Evolutionary conservation across 2,329 filamentous ascomycete genomes (phyloP).

Genomic region (Colletotrichum truncatum): DNA sequence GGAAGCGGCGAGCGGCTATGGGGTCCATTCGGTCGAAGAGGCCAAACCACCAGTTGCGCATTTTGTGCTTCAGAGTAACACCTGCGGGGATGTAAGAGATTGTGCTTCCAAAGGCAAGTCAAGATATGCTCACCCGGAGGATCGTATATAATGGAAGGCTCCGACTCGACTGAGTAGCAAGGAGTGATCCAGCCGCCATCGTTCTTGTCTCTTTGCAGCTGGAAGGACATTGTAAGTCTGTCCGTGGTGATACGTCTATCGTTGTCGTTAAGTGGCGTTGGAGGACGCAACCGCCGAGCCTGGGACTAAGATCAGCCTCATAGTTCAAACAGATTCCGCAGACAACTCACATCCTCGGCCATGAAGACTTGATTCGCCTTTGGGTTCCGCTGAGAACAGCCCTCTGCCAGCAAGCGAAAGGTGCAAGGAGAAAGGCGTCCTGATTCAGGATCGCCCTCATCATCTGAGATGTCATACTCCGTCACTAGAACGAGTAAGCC

Average conservation of each 20-base stretch:
- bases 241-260: slow-evolving; percentile 1
- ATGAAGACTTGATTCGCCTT: slow-evolving; percentile 25
- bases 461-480: slow-evolving; percentile 45
- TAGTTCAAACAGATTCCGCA: neutral
- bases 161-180: slow-evolving; percentile 24
- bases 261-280: slow-evolving; percentile 3
- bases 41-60: slow-evolving; percentile 29
- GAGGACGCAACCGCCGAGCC: slow-evolving; percentile 26
- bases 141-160: slow-evolving; percentile 30
- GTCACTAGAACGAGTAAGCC: neutral
- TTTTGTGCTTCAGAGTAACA: slow-evolving; percentile 21
- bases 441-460: slow-evolving; percentile 47
- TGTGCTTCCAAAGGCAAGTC: neutral
- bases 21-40: slow-evolving; percentile 33
- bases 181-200: slow-evolving; percentile 29
- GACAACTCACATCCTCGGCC: slow-evolving; percentile 33
- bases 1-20: slow-evolving; percentile 19
- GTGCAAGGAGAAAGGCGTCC: slow-evolving; percentile 51
- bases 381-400: slow-evolving; percentile 42
- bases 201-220: slow-evolving; percentile 35
- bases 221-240: slow-evolving; percentile 12
- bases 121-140: slow-evolving; percentile 12
- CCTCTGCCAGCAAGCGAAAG: slow-evolving; percentile 49
- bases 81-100: neutral
- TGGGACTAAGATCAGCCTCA: neutral